Base-by-base conservation (phyloP, 306 rosid species). In the Gillenia trifoliata region DNA sequence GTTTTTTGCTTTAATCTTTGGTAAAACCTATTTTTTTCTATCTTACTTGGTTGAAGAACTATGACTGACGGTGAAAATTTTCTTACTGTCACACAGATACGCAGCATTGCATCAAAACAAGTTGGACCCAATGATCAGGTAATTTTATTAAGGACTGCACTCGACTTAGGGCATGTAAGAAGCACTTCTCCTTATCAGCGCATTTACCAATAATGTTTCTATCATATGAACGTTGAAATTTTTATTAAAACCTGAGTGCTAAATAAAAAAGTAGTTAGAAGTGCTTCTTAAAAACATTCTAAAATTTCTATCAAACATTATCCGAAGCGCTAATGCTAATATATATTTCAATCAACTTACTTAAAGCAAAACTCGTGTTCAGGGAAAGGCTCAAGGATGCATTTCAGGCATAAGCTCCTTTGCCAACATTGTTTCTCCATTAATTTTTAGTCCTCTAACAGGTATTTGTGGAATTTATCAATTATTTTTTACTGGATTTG, bases 351-450 rank as follows among this genome's bases (percentile, higher is more conserved):
- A 59, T 33, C 29, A 9, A 54, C 66, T 34, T 19, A 25, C 0
- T 26, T 15, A 50, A 36, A 15, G 61, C 10, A 11, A 64, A 45
- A 41, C 69, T 63, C 36, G 63, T 70, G 69, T 47, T 40, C 78
- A 93, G 97, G 98, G 97, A 19, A 91, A 87, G 90, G 88, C 86
- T 79, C 98, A 88, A 86, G 98, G 98, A 74, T 88, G 96, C 67
- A 85, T 94, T 75, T 82, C 94, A 63, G 97, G 96, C 80, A 70
- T 93, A 70, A 82, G 87, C 67, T 91, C 97, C 47, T 67, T 87
- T 6, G 97, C 96, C 66, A 86, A 80, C 83, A 91, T 91, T 68
- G 52, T 88, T 65, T 70, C 98, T 79, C 98, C 98, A 0, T 72
- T 91, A 41, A 75, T 88, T 43, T 89, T 89, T 77, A 93, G 92